Base-by-base conservation (phyloP, 352 stramenopile genomes). In the Albugo candida region DNA sequence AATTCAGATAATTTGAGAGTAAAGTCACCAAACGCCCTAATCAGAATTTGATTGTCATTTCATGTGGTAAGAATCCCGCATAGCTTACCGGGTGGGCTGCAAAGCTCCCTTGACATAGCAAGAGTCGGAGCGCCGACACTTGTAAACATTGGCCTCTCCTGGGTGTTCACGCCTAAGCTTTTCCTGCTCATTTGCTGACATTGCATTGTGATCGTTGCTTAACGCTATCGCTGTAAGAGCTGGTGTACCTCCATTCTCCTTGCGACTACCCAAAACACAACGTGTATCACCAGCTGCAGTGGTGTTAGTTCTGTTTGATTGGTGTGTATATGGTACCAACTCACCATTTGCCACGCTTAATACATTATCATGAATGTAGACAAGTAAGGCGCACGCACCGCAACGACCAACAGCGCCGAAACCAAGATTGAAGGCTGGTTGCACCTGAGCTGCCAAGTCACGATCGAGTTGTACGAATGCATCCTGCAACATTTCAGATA, bases 1-100 rank as follows among this genome's bases (percentile, higher is more conserved):
- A 96, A 96, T 59, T 96, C 86, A 0, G 83, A 67, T 50, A 94
- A 87, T 65, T 96, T 96, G 41, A 96, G 67, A 24, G 92, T 88
- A 47, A 94, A 93, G 57, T 96, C 87, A 1, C 87, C 87, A 10
- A 96, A 73, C 8, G 80, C 72, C 16, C 53, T 59, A 53, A 27
- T 12, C 35, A 48, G 3, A 18, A 46, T 36, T 2, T 39, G 37
- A 41, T 34, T 16, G n/a, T 34, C 45, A 53, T 19, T 44, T 11
- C 41, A n/a, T 6, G 38, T 27, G 16, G 34, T 13, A 48, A 54
- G 13, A 17, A 18, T 16, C 14, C 21, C 11, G 6, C 2, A 6
- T 17, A 35, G 13, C 10, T 13, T 56, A 59, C 53, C 87, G 77
- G 19, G 87, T 96, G 1, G 82, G 82, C 52, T 94, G 82, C 36